phyloP scores from a whole-genome alignment of 1,284 basidiomycete genomes.

The Hypsizygus ulmarius region DNA sequence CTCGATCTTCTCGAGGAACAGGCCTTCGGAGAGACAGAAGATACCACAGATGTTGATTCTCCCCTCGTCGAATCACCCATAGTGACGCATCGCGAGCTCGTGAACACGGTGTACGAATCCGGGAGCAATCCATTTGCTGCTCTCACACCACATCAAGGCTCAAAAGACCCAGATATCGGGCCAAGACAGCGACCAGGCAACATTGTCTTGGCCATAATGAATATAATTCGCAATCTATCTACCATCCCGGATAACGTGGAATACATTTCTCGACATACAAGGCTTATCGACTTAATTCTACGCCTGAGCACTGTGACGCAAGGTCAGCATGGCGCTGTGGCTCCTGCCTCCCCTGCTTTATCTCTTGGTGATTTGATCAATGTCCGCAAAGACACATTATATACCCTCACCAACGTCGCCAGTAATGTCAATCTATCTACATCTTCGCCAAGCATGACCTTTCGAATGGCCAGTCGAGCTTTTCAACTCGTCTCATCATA shows the following conservation, averaged over 20 bases:
- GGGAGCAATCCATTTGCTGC: constrained; percentile 58
- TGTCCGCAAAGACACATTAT: constrained; percentile 76
- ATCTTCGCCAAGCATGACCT: constrained; percentile 35
- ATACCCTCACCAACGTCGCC: constrained; percentile 70
- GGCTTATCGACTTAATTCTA: constrained; percentile 66
- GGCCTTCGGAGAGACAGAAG: constrained; percentile 63
- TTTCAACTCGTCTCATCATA: constrained; percentile 76
- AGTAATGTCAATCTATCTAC: constrained; percentile 48
- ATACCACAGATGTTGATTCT: constrained; percentile 32
- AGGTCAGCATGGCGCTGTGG: constrained; percentile 37
- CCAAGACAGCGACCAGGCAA: constrained; percentile 66
- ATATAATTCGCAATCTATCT: constrained; percentile 87
- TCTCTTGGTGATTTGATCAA: constrained; percentile 71
- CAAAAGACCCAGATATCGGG: constrained; percentile 44
- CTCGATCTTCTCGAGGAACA: constrained; percentile 85
- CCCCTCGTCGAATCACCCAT: constrained; percentile 36
- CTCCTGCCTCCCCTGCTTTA: constrained; percentile 52
- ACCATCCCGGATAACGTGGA: constrained; percentile 69
- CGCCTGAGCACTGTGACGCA: constrained; percentile 57
- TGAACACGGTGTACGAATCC: constrained; percentile 55
- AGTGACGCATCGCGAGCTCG: constrained; percentile 63
- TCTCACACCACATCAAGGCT: constrained; percentile 46
- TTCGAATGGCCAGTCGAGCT: constrained; percentile 50
- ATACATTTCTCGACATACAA: constrained; percentile 65
- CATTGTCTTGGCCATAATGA: constrained; percentile 69